These are phyloP conservation scores for Schwanniomyces etchellsii DNA, from an alignment of 1,139 yeast species.

Conservation along the genomic window DNA sequence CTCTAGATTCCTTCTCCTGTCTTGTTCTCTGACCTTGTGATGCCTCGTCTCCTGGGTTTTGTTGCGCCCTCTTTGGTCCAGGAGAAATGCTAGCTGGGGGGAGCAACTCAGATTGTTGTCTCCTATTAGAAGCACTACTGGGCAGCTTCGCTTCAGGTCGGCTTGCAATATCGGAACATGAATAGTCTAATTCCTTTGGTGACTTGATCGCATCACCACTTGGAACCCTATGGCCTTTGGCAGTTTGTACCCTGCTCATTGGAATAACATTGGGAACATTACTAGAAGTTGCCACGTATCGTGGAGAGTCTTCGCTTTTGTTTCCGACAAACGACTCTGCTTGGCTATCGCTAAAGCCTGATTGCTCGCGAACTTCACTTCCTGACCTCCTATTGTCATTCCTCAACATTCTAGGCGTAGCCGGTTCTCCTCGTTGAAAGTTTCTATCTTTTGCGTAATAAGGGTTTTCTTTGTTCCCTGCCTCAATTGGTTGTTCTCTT, in stretches of 20 bases:
- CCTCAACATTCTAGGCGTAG: constrained; percentile 76
- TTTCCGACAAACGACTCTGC: constrained; percentile 2
- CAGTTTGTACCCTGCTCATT: background rate
- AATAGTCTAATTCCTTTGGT: background rate
- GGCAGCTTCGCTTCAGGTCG: background rate
- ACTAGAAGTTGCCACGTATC: background rate
- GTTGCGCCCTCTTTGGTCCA: background rate
- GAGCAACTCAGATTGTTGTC: constrained; percentile 12
- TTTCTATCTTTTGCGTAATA: background rate
- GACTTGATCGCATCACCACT: too few species aligned
- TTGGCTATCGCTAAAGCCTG: background rate
- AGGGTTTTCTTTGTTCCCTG: background rate
- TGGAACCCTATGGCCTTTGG: background rate
- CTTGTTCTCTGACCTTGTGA: constrained; percentile 4
- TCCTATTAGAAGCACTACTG: background rate
- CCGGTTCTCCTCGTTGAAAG: constrained; percentile 31
- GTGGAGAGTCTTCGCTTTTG: background rate
- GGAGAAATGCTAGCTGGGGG: constrained; percentile 17
- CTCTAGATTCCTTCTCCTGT: constrained; percentile 5
- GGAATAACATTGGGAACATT: background rate
- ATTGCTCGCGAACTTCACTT: constrained; percentile 4
- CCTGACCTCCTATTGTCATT: constrained; percentile 35
- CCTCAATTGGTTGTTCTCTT: background rate
- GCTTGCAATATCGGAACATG: background rate
- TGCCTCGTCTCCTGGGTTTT: background rate